A percentile compares a stretch with the other conserved stretches of the same genome.
phyloP scores from a whole-genome alignment of 768 basidiomycete species.

The Hygrophorus pudorinus region DNA sequence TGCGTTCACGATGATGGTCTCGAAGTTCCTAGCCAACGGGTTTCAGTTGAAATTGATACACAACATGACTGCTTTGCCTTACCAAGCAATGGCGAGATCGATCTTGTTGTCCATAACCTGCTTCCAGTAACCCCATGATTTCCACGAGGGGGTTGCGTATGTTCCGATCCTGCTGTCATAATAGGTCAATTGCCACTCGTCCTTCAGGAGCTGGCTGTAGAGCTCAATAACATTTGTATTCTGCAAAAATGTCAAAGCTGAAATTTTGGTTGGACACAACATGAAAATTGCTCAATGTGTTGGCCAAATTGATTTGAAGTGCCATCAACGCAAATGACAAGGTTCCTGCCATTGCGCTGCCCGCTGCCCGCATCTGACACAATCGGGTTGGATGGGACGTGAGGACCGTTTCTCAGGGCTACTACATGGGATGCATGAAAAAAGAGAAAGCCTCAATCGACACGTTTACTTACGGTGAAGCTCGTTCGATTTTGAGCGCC shows the following conservation, averaged over 20 bases:
- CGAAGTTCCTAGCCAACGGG: slow-evolving; percentile 29
- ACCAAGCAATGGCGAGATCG: slow-evolving; percentile 28
- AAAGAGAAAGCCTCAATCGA: too few species aligned
- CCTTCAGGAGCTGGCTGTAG: slow-evolving; percentile 25
- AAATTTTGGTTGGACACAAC: background rate
- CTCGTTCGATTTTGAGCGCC: too few species aligned
- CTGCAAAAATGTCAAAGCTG: slow-evolving; percentile 12
- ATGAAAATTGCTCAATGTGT: slow-evolving; percentile 15
- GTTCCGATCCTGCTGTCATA: slow-evolving; percentile 33
- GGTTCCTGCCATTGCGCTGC: too few species aligned
- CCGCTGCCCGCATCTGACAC: too few species aligned
- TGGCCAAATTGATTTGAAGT: slow-evolving; percentile 29
- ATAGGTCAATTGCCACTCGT: slow-evolving; percentile 25
- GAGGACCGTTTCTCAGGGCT: too few species aligned
- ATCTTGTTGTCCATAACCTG: slow-evolving; percentile 14
- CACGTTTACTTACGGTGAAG: too few species aligned
- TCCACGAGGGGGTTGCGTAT: slow-evolving; percentile 17
- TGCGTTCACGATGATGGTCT: slow-evolving; percentile 22
- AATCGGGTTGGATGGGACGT: too few species aligned
- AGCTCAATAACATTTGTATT: slow-evolving; percentile 34
- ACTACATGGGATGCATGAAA: too few species aligned
- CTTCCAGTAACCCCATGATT: slow-evolving; percentile 9
- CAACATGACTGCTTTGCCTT: too few species aligned
- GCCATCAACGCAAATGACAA: slow-evolving; percentile 31
- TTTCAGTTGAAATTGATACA: too few species aligned